These are phyloP conservation scores for Helichrysum umbraculigerum DNA, from an alignment of 129 eudicot genomes.

Conservation along the genomic window DNA sequence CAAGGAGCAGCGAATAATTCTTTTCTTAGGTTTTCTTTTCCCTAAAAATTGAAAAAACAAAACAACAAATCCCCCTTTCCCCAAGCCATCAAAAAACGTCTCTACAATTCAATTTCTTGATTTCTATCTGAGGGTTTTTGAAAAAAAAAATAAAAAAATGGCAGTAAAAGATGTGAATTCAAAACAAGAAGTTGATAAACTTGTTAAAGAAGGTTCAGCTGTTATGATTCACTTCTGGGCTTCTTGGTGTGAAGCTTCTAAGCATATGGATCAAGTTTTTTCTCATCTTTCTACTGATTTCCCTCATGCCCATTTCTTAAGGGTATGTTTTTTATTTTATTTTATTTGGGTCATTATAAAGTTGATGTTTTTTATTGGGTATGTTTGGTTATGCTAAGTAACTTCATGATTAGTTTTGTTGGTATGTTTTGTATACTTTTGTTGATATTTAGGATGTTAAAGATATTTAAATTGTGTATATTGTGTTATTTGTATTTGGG, in stretches of 20 bases:
- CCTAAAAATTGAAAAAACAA: background rate
- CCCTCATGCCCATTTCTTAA: conserved; percentile 75
- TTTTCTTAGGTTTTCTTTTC: conserved; percentile 27
- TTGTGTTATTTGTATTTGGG: background rate
- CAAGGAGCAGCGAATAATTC: conserved; percentile 12
- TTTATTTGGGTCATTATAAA: background rate
- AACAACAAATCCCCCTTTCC: background rate
- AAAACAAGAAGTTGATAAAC: conserved; percentile 63
- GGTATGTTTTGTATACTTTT: background rate
- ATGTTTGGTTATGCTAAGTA: background rate
- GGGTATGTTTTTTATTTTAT: conserved; percentile 41
- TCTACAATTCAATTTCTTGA: background rate
- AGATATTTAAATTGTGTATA: background rate
- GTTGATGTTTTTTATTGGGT: background rate
- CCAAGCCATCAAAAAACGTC: background rate
- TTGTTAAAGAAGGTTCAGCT: conserved; percentile 47
- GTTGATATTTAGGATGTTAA: background rate
- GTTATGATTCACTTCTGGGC: conserved; percentile 95
- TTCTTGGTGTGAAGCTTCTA: conserved; percentile 96
- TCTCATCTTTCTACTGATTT: conserved; percentile 90
- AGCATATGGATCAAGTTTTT: conserved; percentile 98
- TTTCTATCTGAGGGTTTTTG: background rate
- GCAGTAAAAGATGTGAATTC: conserved; percentile 75
- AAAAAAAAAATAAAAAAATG: conserved; percentile 36
- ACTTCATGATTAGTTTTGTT: background rate